These are phyloP conservation scores for Lachnellula arida DNA, from an alignment of 2,329 filamentous ascomycete genomes.

Conservation along the genomic window DNA sequence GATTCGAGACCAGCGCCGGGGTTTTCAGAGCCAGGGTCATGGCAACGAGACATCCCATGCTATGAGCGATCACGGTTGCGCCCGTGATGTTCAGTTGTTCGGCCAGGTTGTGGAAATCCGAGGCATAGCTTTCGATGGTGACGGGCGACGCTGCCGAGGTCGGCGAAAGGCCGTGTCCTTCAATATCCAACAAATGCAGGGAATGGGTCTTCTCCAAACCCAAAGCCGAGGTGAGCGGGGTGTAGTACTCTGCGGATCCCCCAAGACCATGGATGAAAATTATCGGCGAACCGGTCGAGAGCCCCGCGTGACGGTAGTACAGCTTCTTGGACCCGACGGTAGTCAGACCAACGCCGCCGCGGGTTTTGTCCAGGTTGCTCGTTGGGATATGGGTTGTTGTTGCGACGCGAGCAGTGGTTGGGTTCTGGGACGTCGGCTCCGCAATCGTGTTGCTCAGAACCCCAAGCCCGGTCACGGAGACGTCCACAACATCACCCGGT, in stretches of 20 bases:
- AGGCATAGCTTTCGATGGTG: constrained; percentile 40
- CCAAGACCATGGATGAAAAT: constrained; percentile 55
- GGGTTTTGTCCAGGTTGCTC: constrained; percentile 30
- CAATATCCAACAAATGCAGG: constrained; percentile 47
- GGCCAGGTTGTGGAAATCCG: constrained; percentile 40
- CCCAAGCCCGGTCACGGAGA: constrained; percentile 40
- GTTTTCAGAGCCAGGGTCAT: constrained; percentile 37
- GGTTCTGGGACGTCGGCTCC: constrained; percentile 20
- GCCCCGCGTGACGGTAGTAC: constrained; percentile 32
- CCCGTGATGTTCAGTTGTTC: constrained; percentile 29
- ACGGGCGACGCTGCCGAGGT: constrained; percentile 41
- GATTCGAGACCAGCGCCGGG: constrained; percentile 37
- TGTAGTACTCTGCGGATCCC: constrained; percentile 41
- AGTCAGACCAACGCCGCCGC: constrained; percentile 33
- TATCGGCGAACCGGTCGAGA: constrained; percentile 30
- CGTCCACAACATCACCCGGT: constrained; percentile 38
- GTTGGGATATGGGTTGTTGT: constrained; percentile 27
- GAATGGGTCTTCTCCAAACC: constrained; percentile 30
- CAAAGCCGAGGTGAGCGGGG: constrained; percentile 39
- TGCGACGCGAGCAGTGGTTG: constrained; percentile 24
- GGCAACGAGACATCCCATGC: constrained; percentile 47
- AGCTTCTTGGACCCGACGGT: constrained; percentile 38
- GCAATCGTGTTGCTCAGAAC: constrained; percentile 37
- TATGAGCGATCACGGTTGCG: constrained; percentile 46
- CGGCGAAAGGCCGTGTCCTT: constrained; percentile 51